Base-by-base conservation (phyloP, 805 yeast genomes). In the Suhomyces faveliae region DNA sequence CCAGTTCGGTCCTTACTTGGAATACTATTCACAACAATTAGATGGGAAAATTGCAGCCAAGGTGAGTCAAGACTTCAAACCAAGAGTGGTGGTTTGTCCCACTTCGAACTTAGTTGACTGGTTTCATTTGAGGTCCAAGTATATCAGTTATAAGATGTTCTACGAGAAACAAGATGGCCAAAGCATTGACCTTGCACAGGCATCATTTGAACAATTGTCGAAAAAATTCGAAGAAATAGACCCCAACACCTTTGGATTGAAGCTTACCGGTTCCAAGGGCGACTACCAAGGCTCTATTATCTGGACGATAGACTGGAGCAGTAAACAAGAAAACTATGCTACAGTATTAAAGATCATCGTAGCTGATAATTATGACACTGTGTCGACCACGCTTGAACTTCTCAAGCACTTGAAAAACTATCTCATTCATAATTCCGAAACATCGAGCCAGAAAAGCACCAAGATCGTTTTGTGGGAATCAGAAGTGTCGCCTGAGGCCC, bases 41-140 rank as follows among this genome's bases (percentile, higher is more conserved):
- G 53, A 56, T 9, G 35, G 47, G 11, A 53, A 59, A 0, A 46
- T 68, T 12, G 35, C 47, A 8, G 49, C 47, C 2, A 53, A 56
- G 33, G 67, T 60, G 3, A 47, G 40, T n/a, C 39, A 37, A 2
- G 77, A 73, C 51, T 66, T 64, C 24, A 58, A 55, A 37, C 52
- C 66, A 12, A 53, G 77, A 22, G 60, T 71, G 5, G 33, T 69
- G n/a, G 30, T 69, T 7, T 48, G 45, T 12, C 72, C 74, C 1
- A 49, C 57, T 6, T 51, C 65, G 5, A 60, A 62, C 19, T 43
- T 56, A 19, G 54, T 66, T 11, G 74, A 73, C 57, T 73, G 78
- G 78, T 71, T 70, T 51, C 78, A 73, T 46, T 56, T 70, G 45
- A 58, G 78, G 48, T 59, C 69, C 21, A 73, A 73, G 47, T 71